These are phyloP conservation scores for Neofusicoccum cordaticola DNA, from an alignment of 2,329 filamentous ascomycete species.

Conservation along the genomic window DNA sequence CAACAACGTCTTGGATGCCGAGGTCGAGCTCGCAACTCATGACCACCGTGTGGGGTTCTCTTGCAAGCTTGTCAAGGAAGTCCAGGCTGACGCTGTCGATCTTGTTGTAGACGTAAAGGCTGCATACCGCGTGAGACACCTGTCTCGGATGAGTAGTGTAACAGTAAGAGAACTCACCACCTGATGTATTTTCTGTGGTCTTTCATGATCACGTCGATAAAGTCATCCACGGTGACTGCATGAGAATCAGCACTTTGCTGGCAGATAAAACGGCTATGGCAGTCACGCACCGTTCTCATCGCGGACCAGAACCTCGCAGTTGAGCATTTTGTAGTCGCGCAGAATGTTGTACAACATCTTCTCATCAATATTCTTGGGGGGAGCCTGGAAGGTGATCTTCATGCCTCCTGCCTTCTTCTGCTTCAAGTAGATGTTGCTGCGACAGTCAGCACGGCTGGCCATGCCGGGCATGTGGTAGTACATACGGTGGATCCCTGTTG, in stretches of 20 bases:
- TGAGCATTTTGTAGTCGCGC: constrained; percentile 97
- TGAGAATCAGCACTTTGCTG: constrained; percentile 8
- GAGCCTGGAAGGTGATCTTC: constrained; percentile 93
- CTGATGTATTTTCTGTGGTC: constrained; percentile 97
- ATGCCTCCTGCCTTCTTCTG: constrained; percentile 93
- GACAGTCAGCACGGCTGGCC: constrained; percentile 33
- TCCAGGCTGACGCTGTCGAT: constrained; percentile 93
- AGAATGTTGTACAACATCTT: constrained; percentile 98
- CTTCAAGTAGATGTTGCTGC: constrained; percentile 93
- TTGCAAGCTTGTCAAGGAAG: constrained; percentile 85
- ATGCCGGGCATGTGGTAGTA: constrained; percentile 47
- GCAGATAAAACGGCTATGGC: constrained; percentile 7
- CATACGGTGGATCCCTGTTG: constrained; percentile 75
- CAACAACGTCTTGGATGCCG: constrained; percentile 88
- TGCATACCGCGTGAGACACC: constrained; percentile 22
- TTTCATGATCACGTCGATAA: constrained; percentile 99
- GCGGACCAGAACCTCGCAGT: constrained; percentile 91
- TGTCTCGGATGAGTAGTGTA: background rate
- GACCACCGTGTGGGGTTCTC: constrained; percentile 89
- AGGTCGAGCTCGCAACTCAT: constrained; percentile 98
- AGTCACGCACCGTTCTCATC: constrained; percentile 71
- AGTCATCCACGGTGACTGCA: constrained; percentile 86
- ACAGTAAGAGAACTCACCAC: constrained; percentile 37
- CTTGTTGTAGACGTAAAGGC: constrained; percentile 99
- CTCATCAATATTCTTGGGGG: constrained; percentile 89